phyloP scores from a whole-genome alignment of 2,329 filamentous ascomycete species.

The Colletotrichum cuscutae region DNA sequence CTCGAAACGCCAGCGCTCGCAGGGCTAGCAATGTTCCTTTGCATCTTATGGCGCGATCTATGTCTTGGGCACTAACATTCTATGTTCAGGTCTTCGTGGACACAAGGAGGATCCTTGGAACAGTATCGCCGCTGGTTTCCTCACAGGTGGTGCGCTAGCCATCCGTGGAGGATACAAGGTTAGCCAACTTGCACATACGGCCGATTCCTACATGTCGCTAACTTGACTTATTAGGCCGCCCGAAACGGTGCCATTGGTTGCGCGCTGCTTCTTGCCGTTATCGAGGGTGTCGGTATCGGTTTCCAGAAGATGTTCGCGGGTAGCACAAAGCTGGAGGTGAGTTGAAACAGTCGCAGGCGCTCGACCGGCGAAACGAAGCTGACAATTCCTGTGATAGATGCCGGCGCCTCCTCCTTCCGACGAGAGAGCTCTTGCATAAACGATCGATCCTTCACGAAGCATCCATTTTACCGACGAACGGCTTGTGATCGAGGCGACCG shows the following conservation, averaged over 20 bases:
- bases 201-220: not conserved
- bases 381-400: constrained; percentile 37
- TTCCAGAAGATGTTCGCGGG: constrained; percentile 95
- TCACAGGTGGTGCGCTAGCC: constrained; percentile 92
- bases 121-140: constrained; percentile 96
- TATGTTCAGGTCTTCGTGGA: constrained; percentile 48
- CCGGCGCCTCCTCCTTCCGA: constrained; percentile 45
- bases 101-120: constrained; percentile 95
- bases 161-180: constrained; percentile 87
- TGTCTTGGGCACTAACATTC: not conserved
- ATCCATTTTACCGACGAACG: constrained; percentile 5
- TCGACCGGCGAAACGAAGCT: constrained; percentile 3
- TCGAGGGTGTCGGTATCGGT: constrained; percentile 86
- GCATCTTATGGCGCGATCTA: not conserved
- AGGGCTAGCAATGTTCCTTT: not conserved
- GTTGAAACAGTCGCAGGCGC: constrained; percentile 37
- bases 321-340: constrained; percentile 83
- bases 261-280: constrained; percentile 91
- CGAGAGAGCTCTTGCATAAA: constrained; percentile 46
- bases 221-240: constrained; percentile 63
- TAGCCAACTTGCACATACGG: too few relatives aligned
- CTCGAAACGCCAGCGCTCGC: too few relatives aligned
- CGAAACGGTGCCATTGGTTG: constrained; percentile 97
- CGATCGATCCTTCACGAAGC: not conserved
- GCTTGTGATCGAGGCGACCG: not conserved